Conservation (phyloP, 345 rosid genomes). For the Rhodomyrtus tomentosa region DNA sequence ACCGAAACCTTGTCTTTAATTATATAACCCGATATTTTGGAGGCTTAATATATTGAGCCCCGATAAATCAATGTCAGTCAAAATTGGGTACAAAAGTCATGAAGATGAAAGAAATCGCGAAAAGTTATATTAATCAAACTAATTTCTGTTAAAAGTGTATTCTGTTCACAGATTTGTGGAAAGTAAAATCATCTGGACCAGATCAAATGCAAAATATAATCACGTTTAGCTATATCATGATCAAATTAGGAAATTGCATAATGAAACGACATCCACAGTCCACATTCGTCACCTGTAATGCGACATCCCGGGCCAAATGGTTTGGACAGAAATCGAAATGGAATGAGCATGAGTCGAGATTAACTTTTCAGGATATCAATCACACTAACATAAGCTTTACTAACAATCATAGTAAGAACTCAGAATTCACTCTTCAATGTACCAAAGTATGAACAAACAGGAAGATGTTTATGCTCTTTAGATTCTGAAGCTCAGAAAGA, state of each 20-base stretch:
- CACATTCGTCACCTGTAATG: not conserved
- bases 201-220: not conserved
- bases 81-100: not conserved
- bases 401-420: not conserved
- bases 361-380: not conserved
- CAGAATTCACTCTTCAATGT: not conserved
- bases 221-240: not conserved
- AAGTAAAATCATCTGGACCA: not conserved
- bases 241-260: not conserved
- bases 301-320: not conserved
- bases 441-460: not conserved
- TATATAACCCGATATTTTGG: not conserved
- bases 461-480: not conserved
- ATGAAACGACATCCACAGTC: not conserved
- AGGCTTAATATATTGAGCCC: not conserved
- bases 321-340: not conserved
- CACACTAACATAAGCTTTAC: not conserved
- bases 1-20: not conserved
- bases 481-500: not conserved
- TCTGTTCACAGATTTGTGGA: not conserved
- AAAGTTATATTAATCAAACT: not conserved
- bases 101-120: not conserved
- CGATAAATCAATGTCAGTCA: fast-evolving
- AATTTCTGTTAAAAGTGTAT: not conserved
- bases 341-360: not conserved